Evolutionary conservation across 441 rosid species (phyloP), one percentile per base, ranked within the genome.

Genomic region (Brassica hybrid): DNA sequence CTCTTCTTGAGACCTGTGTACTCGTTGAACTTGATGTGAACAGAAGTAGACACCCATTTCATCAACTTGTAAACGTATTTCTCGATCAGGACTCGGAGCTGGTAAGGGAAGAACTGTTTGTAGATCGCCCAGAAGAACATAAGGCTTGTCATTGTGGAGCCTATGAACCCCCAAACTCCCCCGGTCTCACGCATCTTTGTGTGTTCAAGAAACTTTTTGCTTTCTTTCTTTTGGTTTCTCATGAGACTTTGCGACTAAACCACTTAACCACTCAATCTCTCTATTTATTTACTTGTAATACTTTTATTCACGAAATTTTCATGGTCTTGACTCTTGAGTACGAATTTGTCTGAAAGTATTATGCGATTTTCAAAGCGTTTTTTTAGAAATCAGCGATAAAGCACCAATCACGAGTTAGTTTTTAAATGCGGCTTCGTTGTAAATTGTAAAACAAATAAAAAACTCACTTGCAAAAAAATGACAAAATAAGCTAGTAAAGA

Each of bases 21-120:
- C 63, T 91, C 93, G 14, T 81, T 70, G 88, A 91, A 87, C 23
- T 86, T 88, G 72, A 91, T 84, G 75, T 87, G 89, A 30, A 90
- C 76, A 58, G 76, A 81, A 13, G 85, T 88, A 36, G 83, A 85
- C 5, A 82, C 30, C 50, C 78, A 78, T 56, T 65, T 32, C 34
- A 83, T 30, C 34, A 75, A 16, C 14, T 81, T 84, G 30, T 79
- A 23, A 14, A 27, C 27, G 41, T 41, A 41, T 61, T 9, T 25
- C 60, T 48, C 30, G 4, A 73, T 57, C n/a, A 27, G 11, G 27
- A 6, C 32, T 58, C 48, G 70, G 30, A 73, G 70, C 1, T 50
- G 61, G 45, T 7, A 14, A 16, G 76, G 76, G 7, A 73, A 38
- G 10, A 45, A 63, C 12, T 64, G 76, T 2, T 64, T 52, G 69